Percentiles rank a stretch among this genome's conserved stretches.
These are phyloP conservation scores for Cutaneotrichosporon dermatis DNA, from an alignment of 1,284 basidiomycete species.

Conservation along the genomic window DNA sequence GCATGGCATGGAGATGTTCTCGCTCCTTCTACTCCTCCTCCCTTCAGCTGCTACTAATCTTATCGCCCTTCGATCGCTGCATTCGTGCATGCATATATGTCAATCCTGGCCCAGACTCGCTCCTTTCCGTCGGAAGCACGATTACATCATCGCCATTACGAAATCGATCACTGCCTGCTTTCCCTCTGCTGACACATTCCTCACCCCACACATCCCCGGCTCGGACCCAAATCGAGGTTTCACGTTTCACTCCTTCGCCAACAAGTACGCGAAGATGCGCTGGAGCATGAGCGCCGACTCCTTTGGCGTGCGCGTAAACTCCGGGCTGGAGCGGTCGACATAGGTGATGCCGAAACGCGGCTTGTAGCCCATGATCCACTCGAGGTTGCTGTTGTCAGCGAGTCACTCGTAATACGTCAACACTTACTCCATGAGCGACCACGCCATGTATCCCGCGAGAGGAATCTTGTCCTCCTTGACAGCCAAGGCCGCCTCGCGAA, in stretches of 20 bases:
- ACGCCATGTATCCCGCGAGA: constrained; percentile 30
- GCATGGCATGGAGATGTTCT: too few relatives aligned
- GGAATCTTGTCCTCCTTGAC: constrained; percentile 26
- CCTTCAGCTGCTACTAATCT: too few relatives aligned
- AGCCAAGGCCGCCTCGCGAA: constrained; percentile 22
- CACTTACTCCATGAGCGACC: constrained; percentile 35
- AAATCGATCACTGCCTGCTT: too few relatives aligned
- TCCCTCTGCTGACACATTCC: too few relatives aligned
- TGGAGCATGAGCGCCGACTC: constrained; percentile 23
- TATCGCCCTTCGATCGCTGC: too few relatives aligned
- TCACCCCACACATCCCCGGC: background rate
- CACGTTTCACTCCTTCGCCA: background rate
- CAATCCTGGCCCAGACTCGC: too few relatives aligned
- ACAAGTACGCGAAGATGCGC: constrained; percentile 19
- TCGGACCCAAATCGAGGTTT: background rate
- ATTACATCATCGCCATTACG: too few relatives aligned
- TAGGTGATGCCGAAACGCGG: constrained; percentile 4
- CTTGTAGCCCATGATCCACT: constrained; percentile 8
- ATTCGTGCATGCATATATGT: too few relatives aligned
- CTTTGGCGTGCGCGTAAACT: constrained; percentile 23
- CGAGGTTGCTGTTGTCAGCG: constrained; percentile 12
- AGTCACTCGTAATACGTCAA: too few relatives aligned
- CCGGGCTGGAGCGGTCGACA: constrained; percentile 18
- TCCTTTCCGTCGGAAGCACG: too few relatives aligned
- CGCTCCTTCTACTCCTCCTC: too few relatives aligned